Conservation (phyloP, 129 eudicot genomes). For the Tagetes erecta region DNA sequence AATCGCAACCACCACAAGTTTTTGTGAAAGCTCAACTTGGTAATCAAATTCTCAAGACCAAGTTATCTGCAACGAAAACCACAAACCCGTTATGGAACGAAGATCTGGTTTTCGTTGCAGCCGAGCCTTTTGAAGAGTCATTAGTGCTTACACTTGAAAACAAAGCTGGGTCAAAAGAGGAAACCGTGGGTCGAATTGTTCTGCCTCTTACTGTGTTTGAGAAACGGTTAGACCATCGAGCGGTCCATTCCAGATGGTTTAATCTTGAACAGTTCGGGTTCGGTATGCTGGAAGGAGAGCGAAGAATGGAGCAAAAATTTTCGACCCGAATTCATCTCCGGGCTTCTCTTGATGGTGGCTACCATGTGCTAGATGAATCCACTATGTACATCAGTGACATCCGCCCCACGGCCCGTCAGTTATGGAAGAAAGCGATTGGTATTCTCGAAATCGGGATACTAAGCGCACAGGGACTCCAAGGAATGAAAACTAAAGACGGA, state of each 20-base stretch:
- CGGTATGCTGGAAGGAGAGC: conserved; percentile 73
- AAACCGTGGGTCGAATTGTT: conserved; percentile 57
- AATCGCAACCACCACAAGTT: conserved; percentile 68
- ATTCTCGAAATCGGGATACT: conserved; percentile 80
- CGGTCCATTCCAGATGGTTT: conserved; percentile 80
- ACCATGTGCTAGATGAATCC: conserved; percentile 93
- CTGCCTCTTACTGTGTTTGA: conserved; percentile 58
- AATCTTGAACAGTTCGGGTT: conserved; percentile 80
- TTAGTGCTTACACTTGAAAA: conserved; percentile 69
- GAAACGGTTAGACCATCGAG: conserved; percentile 72
- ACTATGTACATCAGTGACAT: conserved; percentile 85
- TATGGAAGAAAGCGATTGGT: conserved; percentile 92
- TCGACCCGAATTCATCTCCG: conserved; percentile 82
- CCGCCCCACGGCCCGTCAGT: conserved; percentile 82
- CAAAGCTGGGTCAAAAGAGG: conserved; percentile 61
- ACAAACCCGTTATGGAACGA: conserved; percentile 85
- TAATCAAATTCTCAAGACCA: conserved; percentile 68
- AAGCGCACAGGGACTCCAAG: conserved; percentile 81
- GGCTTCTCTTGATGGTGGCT: conserved; percentile 88
- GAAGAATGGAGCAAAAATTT: conserved; percentile 76
- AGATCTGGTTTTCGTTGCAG: conserved; percentile 81
- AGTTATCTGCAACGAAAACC: conserved; percentile 49
- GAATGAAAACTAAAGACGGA: conserved; percentile 78
- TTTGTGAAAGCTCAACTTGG: conserved; percentile 78
- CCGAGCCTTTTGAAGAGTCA: conserved; percentile 92